These are phyloP conservation scores for Rugonectria rugulosa DNA, from an alignment of 2,329 filamentous ascomycete genomes.

Conservation along the genomic window DNA sequence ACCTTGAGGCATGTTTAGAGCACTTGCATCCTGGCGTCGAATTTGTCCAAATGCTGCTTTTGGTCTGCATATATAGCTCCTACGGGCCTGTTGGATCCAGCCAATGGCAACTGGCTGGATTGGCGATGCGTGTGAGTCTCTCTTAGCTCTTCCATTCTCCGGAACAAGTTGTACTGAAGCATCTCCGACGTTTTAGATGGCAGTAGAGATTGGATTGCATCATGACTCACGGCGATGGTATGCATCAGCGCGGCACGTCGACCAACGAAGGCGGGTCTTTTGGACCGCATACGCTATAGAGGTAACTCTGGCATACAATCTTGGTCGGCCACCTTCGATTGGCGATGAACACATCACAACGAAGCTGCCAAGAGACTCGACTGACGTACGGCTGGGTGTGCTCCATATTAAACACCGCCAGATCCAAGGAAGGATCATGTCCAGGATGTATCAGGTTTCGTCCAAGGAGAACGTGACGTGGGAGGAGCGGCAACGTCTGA, in stretches of 20 bases:
- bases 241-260: background rate
- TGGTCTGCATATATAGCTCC: slow-evolving; percentile 17
- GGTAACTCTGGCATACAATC: slow-evolving; percentile 14
- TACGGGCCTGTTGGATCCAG: slow-evolving; percentile 11
- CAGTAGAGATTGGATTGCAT: slow-evolving; percentile 3
- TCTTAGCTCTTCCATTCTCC: too few relatives aligned
- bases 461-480: background rate
- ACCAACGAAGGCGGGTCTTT: slow-evolving; percentile 4
- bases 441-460: background rate
- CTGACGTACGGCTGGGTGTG: background rate
- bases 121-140: slow-evolving; percentile 10
- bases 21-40: background rate
- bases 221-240: background rate
- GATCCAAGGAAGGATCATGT: slow-evolving; percentile 3
- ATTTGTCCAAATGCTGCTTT: background rate
- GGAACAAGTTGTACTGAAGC: too few relatives aligned
- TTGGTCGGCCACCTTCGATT: slow-evolving; percentile 18
- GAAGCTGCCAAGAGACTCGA: background rate
- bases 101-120: slow-evolving; percentile 11
- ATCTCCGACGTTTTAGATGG: too few relatives aligned
- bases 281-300: slow-evolving; percentile 20
- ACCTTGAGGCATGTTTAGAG: background rate
- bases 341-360: slow-evolving; percentile 13
- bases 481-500: background rate
- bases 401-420: slow-evolving; percentile 4